Base-by-base conservation (phyloP, 2,329 filamentous ascomycete genomes). In the Monosporascus sp. region DNA sequence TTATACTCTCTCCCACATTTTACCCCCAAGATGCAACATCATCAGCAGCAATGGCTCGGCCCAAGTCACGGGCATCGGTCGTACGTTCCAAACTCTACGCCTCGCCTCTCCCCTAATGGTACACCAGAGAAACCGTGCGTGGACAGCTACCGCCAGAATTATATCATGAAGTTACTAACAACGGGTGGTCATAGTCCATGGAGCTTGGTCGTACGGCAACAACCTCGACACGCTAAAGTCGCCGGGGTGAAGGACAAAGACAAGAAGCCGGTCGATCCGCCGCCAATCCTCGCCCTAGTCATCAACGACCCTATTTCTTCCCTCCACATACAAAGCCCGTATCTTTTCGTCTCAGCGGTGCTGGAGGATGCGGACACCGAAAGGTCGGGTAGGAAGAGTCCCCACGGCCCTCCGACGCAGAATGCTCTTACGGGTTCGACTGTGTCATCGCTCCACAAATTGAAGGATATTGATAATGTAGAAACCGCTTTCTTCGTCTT, bases 401-500 rank as follows among this genome's bases (percentile, higher is more conserved):
- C 72, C 17, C 68, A 74, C 17, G 64, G 66, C 11, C 70, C 71
- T 31, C 70, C 71, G 45, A 61, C 63, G 46, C 62, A 60, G 41
- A 82, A 80, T 55, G 78, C 81, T 45, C 72, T 91, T 55, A 79
- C 85, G 38, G 91, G 91, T 8, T 88, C 87, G 5, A 76, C 88
- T 43, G 86, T 89, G 5, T 95, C 91, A 2, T 95, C 91, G 8
- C 77, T 94, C 48, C 89, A 95, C 69, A 81, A 89, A 51, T 74
- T 95, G 51, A 93, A 94, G 68, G 89, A 95, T 66, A 78, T 83
- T 3, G 79, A 87, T 63, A 91, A 91, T 65, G 77, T 75, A 74
- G 89, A 94, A 69, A 88, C 88, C 11, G 90, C 86, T 1, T 95
- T 91, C 72, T 96, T 96, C 65, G 86, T 96, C n/a, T 96, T 95